Percentiles rank a stretch among this genome's conserved stretches.
Evolutionary conservation across 2,329 filamentous ascomycete genomes (phyloP).

Genomic region (Niveomyces coronatus): DNA sequence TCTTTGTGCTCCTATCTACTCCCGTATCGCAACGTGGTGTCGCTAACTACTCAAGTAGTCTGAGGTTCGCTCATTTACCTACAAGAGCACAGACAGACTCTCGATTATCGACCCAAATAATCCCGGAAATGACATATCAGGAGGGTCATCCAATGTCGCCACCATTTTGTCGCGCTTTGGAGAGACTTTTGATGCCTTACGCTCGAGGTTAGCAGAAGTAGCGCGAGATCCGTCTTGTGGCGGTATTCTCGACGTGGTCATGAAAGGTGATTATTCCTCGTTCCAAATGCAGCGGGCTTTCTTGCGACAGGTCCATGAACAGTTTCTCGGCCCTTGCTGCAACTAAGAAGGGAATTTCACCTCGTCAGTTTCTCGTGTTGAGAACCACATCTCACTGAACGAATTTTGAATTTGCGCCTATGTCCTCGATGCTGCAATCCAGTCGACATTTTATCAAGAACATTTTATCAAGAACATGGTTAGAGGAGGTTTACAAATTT

Average conservation of each 20-base stretch:
- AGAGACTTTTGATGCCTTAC: conserved; percentile 48
- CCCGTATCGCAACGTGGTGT: background rate
- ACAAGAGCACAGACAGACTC: conserved; percentile 56
- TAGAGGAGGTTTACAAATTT: conserved; percentile 1
- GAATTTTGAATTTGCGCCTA: background rate
- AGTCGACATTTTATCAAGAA: background rate
- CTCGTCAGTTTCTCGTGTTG: too few relatives aligned
- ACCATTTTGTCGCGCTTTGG: conserved; percentile 62
- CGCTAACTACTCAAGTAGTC: conserved; percentile 23
- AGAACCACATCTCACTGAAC: conserved; percentile 1
- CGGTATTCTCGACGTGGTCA: conserved; percentile 56
- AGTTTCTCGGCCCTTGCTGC: conserved; percentile 23
- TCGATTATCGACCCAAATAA: conserved; percentile 92
- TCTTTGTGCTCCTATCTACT: background rate
- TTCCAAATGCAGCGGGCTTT: conserved; percentile 61
- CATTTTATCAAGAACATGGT: conserved; percentile 1
- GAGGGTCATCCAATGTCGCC: conserved; percentile 63
- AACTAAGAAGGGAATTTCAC: conserved; percentile 14
- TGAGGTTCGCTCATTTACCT: conserved; percentile 35
- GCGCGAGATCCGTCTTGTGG: conserved; percentile 20
- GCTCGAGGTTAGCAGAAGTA: conserved; percentile 46
- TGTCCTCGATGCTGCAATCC: too few relatives aligned
- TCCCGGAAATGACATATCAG: conserved; percentile 75
- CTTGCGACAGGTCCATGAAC: conserved; percentile 42
- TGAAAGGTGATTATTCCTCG: conserved; percentile 69